Evolutionary conservation across 192 early-diverging fungal species (phyloP), one percentile per base, ranked within the genome.

Genomic region (Chytriomyces confervae): DNA sequence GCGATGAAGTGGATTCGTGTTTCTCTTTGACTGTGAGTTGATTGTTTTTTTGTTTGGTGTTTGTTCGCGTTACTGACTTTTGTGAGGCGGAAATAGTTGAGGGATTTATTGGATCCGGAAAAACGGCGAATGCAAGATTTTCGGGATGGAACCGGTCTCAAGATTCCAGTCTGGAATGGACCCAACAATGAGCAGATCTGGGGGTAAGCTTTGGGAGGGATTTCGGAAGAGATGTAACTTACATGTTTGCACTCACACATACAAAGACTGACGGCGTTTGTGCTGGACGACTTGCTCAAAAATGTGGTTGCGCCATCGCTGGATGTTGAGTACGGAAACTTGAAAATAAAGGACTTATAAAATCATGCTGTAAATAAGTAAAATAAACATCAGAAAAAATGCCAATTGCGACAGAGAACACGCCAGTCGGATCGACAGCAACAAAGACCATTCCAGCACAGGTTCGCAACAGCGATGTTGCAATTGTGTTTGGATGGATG

Each of bases 181-280:
- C 82, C 80, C 63, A 84, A 89, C 44, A 71, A 77, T 69, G 62
- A 81, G 47, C 80, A 80, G 5, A 83, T 89, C 69, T 76, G 74
- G 66, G 83, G 84, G 69, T 79, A 61, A 61, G 76, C 20, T 13
- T 36, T 0, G 2, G 2, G 4, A 36, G 36, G 2, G 0, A 36
- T 36, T 27, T 9, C 44, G 10, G 11, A 49, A 18, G 46, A 18
- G 11, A 60, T 0, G 7, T 24, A 7, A 13, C 46, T 7, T 5
- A 9, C 29, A n/a, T 5, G 5, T 13, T 46, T 13, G 60, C 23
- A 18, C 67, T 66, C 8, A 61, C 9, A 7, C 61, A 8, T 67
- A 5, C 43, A 29, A 45, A 77, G 76, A 3, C 77, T 96, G 77
- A 96, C 95, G 0, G 93, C 91, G 5, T 94, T 91, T 82, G 88